Percentiles rank a stretch among this genome's conserved stretches.
These are phyloP conservation scores for Fraxinus angustifolia DNA, from an alignment of 305 asterid species.

Conservation along the genomic window DNA sequence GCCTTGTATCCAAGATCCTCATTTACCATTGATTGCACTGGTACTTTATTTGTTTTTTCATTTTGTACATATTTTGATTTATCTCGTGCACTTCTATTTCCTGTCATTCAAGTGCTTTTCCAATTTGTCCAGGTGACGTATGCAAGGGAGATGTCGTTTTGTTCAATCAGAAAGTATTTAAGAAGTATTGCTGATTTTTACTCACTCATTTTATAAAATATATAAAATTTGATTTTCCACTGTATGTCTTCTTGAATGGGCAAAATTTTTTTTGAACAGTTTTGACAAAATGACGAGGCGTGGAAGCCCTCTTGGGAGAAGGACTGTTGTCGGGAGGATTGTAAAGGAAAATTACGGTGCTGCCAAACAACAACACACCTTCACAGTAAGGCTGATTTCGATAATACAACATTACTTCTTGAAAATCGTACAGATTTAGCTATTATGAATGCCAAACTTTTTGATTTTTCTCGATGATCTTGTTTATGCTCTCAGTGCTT, in stretches of 20 bases:
- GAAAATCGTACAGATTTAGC: not conserved
- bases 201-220: not conserved
- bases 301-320: constrained; percentile 38
- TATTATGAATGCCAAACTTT: not conserved
- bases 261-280: constrained; percentile 28
- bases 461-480: constrained; percentile 11
- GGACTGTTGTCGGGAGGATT: constrained; percentile 69
- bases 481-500: not conserved
- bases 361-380: constrained; percentile 79
- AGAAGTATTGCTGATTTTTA: constrained; percentile 32
- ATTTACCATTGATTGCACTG: constrained; percentile 65
- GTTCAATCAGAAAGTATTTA: constrained; percentile 61
- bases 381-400: constrained; percentile 51
- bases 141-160: constrained; percentile 78
- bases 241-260: constrained; percentile 2
- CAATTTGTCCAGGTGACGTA: constrained; percentile 56
- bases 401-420: not conserved
- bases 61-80: not conserved
- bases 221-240: constrained; percentile 6
- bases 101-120: not conserved
- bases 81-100: not conserved
- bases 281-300: constrained; percentile 44
- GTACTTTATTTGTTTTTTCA: constrained; percentile 28
- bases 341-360: constrained; percentile 77
- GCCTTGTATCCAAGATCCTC: constrained; percentile 61